phyloP scores from a whole-genome alignment of 2,329 filamentous ascomycete genomes.

The Orbilia ellipsospora region DNA sequence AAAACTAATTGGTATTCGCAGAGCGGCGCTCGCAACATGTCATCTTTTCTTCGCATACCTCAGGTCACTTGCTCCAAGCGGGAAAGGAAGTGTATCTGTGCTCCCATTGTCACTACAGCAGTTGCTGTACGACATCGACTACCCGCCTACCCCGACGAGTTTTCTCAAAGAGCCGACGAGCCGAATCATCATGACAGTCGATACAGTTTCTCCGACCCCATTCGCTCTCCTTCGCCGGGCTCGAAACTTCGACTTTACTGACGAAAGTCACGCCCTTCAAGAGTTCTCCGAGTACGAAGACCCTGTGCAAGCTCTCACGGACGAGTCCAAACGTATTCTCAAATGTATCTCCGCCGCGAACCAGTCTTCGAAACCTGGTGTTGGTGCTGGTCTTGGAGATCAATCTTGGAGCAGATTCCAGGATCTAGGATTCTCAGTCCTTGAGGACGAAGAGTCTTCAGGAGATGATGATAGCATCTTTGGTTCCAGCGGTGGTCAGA shows the following conservation, averaged over 20 bases:
- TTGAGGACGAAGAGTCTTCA: slow-evolving; percentile 69
- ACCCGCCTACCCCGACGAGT: slow-evolving; percentile 82
- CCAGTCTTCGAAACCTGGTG: slow-evolving; percentile 79
- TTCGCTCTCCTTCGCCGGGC: slow-evolving; percentile 89
- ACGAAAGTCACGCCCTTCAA: slow-evolving; percentile 84
- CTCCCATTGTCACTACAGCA: slow-evolving; percentile 92
- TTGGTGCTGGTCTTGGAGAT: slow-evolving; percentile 79
- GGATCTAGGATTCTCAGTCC: slow-evolving; percentile 87
- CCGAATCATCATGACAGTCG: slow-evolving; percentile 96
- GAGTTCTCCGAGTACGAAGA: slow-evolving; percentile 90
- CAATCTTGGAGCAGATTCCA: slow-evolving; percentile 93
- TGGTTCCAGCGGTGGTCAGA: slow-evolving; percentile 70
- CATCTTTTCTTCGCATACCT: slow-evolving; percentile 98
- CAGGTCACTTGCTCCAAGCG: slow-evolving; percentile 79
- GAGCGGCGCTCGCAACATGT: slow-evolving; percentile 92
- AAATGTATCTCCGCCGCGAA: slow-evolving; percentile 89
- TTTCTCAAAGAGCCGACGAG: slow-evolving; percentile 83
- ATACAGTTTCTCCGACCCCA: slow-evolving; percentile 91
- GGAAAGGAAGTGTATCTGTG: slow-evolving; percentile 82
- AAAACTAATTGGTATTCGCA: slow-evolving; percentile 61
- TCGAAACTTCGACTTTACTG: slow-evolving; percentile 94
- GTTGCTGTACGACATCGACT: slow-evolving; percentile 89
- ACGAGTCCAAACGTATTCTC: slow-evolving; percentile 91
- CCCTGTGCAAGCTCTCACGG: slow-evolving; percentile 85
- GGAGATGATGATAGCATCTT: slow-evolving; percentile 65